These are phyloP conservation scores for Hydrangea macrophylla DNA, from an alignment of 148 eudicot genomes.

Conservation along the genomic window DNA sequence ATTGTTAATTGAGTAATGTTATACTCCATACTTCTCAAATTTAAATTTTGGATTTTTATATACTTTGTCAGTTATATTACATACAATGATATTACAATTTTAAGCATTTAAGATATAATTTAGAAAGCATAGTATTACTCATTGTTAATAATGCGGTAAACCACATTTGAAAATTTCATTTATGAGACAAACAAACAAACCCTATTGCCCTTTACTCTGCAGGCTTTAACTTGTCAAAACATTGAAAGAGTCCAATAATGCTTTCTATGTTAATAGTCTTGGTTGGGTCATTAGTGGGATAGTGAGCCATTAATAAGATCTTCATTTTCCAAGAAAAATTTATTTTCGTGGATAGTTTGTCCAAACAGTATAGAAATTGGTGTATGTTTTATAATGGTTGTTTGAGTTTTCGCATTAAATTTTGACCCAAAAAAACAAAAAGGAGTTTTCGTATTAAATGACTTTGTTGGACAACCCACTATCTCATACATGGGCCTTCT, in stretches of 20 bases:
- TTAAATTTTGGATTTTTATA: too few relatives aligned
- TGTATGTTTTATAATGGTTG: neutral
- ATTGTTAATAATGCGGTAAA: neutral
- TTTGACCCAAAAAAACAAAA: too few relatives aligned
- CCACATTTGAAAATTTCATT: neutral
- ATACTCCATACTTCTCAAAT: too few relatives aligned
- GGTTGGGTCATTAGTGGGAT: neutral
- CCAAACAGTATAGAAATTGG: constrained; percentile 7
- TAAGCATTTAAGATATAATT: too few relatives aligned
- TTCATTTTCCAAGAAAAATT: constrained; percentile 6
- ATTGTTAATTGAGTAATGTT: too few relatives aligned
- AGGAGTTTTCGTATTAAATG: too few relatives aligned
- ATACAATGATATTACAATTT: too few relatives aligned
- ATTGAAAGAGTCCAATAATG: neutral
- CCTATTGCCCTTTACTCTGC: constrained; percentile 13
- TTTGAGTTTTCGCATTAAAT: neutral
- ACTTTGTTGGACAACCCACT: too few relatives aligned
- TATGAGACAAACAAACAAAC: constrained; percentile 10
- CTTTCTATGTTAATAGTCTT: neutral
- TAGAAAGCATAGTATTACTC: too few relatives aligned
- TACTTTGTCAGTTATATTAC: too few relatives aligned
- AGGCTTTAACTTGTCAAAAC: constrained; percentile 30
- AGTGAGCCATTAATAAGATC: neutral
- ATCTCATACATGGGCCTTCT: too few relatives aligned
- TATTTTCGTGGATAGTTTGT: neutral